Conservation (phyloP, 805 yeast genomes). For the Zygotorulaspora danielsina region DNA sequence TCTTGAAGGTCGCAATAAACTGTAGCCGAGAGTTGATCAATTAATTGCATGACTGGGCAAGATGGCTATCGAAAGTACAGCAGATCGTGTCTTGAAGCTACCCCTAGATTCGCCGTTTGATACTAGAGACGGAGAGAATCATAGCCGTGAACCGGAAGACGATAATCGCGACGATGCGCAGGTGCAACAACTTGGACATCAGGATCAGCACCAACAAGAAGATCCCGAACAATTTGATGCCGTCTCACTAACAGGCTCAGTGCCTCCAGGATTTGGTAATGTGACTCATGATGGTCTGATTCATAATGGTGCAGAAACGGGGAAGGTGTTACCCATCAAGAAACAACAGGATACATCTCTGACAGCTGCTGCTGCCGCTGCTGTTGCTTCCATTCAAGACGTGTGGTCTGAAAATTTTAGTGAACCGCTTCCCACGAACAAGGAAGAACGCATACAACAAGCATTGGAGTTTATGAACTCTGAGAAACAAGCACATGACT, state of each 20-base stretch:
- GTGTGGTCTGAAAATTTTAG: constrained; percentile 18
- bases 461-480: constrained; percentile 24
- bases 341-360: constrained; percentile 10
- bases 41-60: too few species aligned
- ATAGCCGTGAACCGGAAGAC: constrained; percentile 3
- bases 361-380: constrained; percentile 18
- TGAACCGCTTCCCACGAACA: constrained; percentile 48
- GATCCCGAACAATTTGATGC: constrained; percentile 1
- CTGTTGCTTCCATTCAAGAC: constrained; percentile 21
- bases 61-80: constrained; percentile 12
- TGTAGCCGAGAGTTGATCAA: too few species aligned
- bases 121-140: constrained; percentile 5
- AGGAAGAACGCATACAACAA: constrained; percentile 26
- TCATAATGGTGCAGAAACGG: constrained; percentile 1
- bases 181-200: constrained; percentile 1
- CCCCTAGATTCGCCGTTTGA: constrained; percentile 16
- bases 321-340: background rate
- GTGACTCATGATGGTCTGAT: constrained; percentile 5
- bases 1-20: too few species aligned
- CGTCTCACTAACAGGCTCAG: constrained; percentile 7
- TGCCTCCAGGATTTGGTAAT: constrained; percentile 7
- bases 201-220: constrained; percentile 7
- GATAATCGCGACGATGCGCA: background rate
- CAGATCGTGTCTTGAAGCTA: constrained; percentile 12
- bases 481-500: constrained; percentile 14